phyloP scores from a whole-genome alignment of 1,284 basidiomycete species.

The Gymnopus androsaceus region DNA sequence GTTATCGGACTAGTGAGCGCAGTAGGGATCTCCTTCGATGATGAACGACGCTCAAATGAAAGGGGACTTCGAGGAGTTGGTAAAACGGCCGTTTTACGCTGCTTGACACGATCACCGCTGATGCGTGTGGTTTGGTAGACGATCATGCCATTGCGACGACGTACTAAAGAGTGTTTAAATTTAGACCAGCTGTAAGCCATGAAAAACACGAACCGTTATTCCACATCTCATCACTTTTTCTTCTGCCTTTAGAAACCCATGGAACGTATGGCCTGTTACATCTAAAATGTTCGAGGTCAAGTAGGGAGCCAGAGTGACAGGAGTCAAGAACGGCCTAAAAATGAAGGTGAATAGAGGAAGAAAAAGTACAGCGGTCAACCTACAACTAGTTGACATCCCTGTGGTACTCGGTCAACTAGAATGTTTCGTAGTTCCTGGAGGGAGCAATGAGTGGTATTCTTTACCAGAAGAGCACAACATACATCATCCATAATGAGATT shows the following conservation, averaged over 20 bases:
- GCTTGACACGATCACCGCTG: slow-evolving; percentile 19
- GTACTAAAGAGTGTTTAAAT: slow-evolving; percentile 14
- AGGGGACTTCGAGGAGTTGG: slow-evolving; percentile 6
- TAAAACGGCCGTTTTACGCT: slow-evolving; percentile 23
- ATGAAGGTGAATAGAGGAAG: neutral
- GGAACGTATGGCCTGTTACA: slow-evolving; percentile 50
- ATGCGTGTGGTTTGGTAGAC: slow-evolving; percentile 27
- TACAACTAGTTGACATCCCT: slow-evolving; percentile 41
- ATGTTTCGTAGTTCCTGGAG: slow-evolving; percentile 39
- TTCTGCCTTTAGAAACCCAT: slow-evolving; percentile 45
- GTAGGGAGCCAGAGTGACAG: slow-evolving; percentile 48
- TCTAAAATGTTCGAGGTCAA: slow-evolving; percentile 47
- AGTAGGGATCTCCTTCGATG: neutral
- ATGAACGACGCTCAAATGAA: neutral
- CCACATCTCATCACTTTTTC: slow-evolving; percentile 36
- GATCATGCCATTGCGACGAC: slow-evolving; percentile 15
- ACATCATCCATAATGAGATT: slow-evolving; percentile 41
- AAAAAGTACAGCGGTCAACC: slow-evolving; percentile 16
- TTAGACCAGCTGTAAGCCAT: neutral
- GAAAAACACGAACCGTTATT: slow-evolving; percentile 31
- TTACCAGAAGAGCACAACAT: neutral
- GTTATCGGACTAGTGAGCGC: neutral
- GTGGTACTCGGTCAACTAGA: slow-evolving; percentile 43
- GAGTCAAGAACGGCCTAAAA: slow-evolving; percentile 47
- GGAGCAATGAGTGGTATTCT: neutral